Evolutionary conservation across 495 filamentous ascomycete species (phyloP), one percentile per base, ranked within the genome.

Genomic region (Penicillium canariense): DNA sequence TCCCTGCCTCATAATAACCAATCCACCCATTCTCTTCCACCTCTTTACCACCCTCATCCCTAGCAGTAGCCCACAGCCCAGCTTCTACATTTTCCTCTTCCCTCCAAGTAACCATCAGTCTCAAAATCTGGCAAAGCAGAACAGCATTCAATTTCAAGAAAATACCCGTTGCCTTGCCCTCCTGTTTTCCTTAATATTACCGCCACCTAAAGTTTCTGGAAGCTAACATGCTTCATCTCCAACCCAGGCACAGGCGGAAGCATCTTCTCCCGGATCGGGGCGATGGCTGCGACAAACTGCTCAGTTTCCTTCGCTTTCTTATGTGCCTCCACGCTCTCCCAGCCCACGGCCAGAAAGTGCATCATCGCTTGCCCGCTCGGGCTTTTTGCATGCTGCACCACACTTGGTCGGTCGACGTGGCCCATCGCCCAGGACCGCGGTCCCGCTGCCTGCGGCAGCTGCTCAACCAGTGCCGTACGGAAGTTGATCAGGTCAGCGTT

Each of bases 291-390:
- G 9, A 48, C 54, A 58, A 85, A 86, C 17, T 61, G 68, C 47
- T 76, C 59, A 12, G 73, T 75, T 50, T 74, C 69, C 48, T 76
- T 73, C 22, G 70, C 77, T 52, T 63, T 52, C 66, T 67, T 61
- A 63, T 85, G 82, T 51, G 67, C 69, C 31, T 85, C 80, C 9
- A 78, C 65, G 54, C 71, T 80, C 18, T 75, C 70, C 83, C 83
- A 87, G 3, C 81, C 84, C 25, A 81, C 35, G 14, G 54, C 67
- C 27, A 77, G 52, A 0, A 82, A 55, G 36, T 69, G 62, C 43
- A 70, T 59, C 31, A 70, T 69, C 18, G 71, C 71, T 56, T 70
- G 64, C 20, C 68, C 76, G 36, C 58, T 70, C 36, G 64, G 59
- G 56, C 64, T 71, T 15, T 65, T 60, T 25, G 51, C 58, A 58